A percentile compares a stretch with the other conserved stretches of the same genome.
Conservation (phyloP, 176 grass and related monocot species). For the Melocanna baccifera region DNA sequence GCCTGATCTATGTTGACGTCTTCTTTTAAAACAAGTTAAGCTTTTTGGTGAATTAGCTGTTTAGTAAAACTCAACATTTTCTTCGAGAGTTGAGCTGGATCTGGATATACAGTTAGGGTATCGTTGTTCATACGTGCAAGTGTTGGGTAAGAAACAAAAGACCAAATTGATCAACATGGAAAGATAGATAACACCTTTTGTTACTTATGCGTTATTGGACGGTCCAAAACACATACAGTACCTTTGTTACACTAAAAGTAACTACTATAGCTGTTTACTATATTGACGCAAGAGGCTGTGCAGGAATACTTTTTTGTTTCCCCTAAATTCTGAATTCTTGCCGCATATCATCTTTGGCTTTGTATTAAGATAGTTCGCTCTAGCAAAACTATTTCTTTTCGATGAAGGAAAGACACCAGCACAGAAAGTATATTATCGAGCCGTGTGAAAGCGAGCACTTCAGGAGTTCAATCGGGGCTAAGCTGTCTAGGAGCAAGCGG, state of each 20-base stretch:
- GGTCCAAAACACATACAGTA: not conserved
- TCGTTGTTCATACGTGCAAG: no score
- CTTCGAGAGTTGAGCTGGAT: not conserved
- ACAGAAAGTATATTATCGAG: slow-evolving; percentile 3
- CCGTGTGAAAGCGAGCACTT: slow-evolving; percentile 19
- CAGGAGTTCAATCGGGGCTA: slow-evolving; percentile 13
- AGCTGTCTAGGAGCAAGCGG: slow-evolving; percentile 13
- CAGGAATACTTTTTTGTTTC: not conserved
- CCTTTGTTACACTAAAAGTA: not conserved
- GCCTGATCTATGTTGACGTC: not conserved
- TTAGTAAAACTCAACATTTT: not conserved
- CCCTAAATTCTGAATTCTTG: not conserved
- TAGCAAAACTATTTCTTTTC: not conserved
- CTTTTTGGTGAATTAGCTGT: not conserved
- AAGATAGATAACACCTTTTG: not conserved
- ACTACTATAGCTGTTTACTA: not conserved
- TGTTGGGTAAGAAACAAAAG: not conserved
- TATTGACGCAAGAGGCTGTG: not conserved
- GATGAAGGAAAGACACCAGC: not conserved
- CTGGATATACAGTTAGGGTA: not conserved
- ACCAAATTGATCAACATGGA: not conserved
- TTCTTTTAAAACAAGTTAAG: not conserved
- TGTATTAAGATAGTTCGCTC: not conserved
- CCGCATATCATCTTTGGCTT: not conserved
- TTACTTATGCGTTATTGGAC: not conserved